A percentile compares a stretch with the other conserved stretches of the same genome.
phyloP scores from a whole-genome alignment of 306 rosid genomes.

The Geum urbanum region DNA sequence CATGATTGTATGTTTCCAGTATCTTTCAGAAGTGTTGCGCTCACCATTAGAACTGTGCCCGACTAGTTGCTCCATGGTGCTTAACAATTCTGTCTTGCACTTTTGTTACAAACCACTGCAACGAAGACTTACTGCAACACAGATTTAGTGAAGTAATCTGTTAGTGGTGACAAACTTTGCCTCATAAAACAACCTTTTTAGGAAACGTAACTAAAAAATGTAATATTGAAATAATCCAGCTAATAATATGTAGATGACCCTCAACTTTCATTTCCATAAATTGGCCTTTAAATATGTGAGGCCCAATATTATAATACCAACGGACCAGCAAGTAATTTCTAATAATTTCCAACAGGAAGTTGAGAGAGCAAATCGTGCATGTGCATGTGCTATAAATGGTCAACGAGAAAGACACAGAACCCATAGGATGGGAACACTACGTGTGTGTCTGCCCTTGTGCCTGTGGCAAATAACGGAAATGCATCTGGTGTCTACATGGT shows the following conservation, averaged over 20 bases:
- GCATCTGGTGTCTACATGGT: background rate
- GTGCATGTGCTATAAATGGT: too few relatives aligned
- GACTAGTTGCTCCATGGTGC: conserved; percentile 52
- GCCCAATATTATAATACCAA: background rate
- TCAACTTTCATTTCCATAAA: background rate
- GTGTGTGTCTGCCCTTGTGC: background rate
- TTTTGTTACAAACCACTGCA: conserved; percentile 71
- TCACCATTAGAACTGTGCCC: conserved; percentile 60
- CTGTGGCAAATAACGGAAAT: too few relatives aligned
- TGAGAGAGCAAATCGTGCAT: background rate
- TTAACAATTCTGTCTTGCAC: conserved; percentile 66
- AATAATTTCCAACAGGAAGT: background rate
- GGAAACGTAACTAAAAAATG: background rate
- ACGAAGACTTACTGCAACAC: conserved; percentile 61
- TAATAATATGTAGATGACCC: background rate
- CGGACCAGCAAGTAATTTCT: background rate
- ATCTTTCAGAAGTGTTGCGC: conserved; percentile 40
- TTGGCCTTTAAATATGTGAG: background rate
- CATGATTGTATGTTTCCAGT: background rate
- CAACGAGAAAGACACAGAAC: background rate
- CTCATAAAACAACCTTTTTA: background rate
- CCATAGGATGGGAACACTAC: background rate
- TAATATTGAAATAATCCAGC: background rate
- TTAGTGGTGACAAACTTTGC: background rate
- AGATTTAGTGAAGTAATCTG: conserved; percentile 12